Evolutionary conservation across 2,329 filamentous ascomycete genomes (phyloP).

Genomic region (Ophiocordyceps camponoti-floridani): DNA sequence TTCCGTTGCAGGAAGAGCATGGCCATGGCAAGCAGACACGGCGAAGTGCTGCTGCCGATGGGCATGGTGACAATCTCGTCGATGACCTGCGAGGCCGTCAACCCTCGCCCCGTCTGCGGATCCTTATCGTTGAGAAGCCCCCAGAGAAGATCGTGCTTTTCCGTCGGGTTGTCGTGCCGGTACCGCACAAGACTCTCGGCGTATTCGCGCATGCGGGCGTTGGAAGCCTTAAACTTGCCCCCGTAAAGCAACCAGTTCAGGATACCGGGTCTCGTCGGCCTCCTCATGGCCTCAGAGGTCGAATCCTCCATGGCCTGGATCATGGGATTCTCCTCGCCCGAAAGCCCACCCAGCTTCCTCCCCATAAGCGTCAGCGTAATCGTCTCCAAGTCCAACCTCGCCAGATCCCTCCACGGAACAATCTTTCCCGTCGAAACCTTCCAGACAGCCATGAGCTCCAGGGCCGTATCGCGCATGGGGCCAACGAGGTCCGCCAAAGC

Average conservation of each 20-base stretch:
- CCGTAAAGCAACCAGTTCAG: constrained; percentile 34
- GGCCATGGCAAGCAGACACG: constrained; percentile 23
- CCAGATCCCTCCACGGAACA: constrained; percentile 28
- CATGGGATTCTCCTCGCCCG: constrained; percentile 27
- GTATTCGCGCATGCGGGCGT: constrained; percentile 33
- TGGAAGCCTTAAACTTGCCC: constrained; percentile 34
- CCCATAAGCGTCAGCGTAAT: constrained; percentile 32
- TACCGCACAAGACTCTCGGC: constrained; percentile 38
- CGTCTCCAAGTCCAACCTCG: constrained; percentile 33
- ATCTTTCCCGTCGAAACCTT: constrained; percentile 18
- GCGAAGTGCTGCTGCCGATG: constrained; percentile 34
- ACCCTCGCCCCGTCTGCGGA: constrained; percentile 37
- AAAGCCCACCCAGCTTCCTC: constrained; percentile 27
- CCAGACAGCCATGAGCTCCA: constrained; percentile 34
- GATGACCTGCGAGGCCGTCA: constrained; percentile 42
- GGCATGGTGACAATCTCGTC: constrained; percentile 55
- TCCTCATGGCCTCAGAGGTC: constrained; percentile 36
- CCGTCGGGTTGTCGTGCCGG: constrained; percentile 32
- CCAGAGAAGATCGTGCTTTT: constrained; percentile 42
- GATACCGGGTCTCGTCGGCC: constrained; percentile 30
- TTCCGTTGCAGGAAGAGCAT: constrained; percentile 34
- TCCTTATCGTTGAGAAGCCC: constrained; percentile 41
- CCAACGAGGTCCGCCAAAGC: constrained; percentile 18
- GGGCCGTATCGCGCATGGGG: constrained; percentile 29
- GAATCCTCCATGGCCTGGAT: constrained; percentile 34